phyloP scores from a whole-genome alignment of 2,329 filamentous ascomycete species.

The Botrytis galanthina region DNA sequence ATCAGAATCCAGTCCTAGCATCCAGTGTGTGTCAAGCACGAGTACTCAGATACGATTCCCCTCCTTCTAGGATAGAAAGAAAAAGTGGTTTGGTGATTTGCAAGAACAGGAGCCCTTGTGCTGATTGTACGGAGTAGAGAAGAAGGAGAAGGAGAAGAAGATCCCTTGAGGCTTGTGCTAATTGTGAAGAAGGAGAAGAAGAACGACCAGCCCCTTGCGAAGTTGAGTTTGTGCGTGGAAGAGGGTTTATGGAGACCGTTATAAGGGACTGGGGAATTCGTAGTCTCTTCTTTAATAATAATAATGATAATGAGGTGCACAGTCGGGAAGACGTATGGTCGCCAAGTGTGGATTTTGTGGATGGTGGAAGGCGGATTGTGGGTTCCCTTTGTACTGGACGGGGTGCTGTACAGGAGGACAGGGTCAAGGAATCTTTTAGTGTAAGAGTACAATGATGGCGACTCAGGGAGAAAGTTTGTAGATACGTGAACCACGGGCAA shows the following conservation, averaged over 20 bases:
- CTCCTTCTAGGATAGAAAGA: neutral
- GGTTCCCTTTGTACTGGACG: slow-evolving; percentile 2
- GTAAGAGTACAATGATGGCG: neutral
- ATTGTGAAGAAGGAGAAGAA: neutral
- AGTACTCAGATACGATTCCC: neutral
- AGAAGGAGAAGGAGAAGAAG: neutral
- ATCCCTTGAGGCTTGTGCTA: neutral
- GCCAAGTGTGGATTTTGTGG: neutral
- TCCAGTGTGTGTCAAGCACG: neutral
- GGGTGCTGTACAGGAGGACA: slow-evolving; percentile 5
- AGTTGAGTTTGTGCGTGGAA: neutral
- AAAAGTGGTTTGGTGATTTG: neutral
- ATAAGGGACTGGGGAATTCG: neutral
- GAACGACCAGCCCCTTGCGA: neutral
- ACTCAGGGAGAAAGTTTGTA: neutral
- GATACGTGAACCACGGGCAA: neutral
- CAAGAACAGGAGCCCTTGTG: neutral
- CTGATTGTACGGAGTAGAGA: neutral
- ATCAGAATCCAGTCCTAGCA: neutral
- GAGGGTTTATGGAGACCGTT: neutral
- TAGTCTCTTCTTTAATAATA: neutral
- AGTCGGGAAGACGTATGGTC: slow-evolving; percentile 13
- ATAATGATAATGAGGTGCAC: neutral
- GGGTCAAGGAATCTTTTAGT: slow-evolving; percentile 1
- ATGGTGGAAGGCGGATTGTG: slow-evolving; percentile 13